These are phyloP conservation scores for Coniochaeta sp. DNA, from an alignment of 2,329 filamentous ascomycete genomes.

Conservation along the genomic window DNA sequence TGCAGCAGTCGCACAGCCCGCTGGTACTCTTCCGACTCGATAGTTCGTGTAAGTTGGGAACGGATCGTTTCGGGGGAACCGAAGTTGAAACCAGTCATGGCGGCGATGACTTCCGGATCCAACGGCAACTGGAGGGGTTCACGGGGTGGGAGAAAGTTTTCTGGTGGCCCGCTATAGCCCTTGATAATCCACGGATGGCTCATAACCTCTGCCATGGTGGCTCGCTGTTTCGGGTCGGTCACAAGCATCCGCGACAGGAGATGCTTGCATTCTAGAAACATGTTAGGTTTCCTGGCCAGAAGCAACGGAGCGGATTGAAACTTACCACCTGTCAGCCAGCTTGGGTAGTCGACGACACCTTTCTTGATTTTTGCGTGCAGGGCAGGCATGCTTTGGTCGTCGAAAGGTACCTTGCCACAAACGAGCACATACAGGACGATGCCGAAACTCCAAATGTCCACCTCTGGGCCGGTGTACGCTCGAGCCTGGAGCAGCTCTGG, in stretches of 20 bases:
- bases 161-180: conserved; percentile 77
- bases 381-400: conserved; percentile 98
- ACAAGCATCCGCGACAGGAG: conserved; percentile 93
- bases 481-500: conserved; percentile 90
- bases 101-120: conserved; percentile 74
- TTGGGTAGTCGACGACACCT: conserved; percentile 89
- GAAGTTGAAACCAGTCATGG: conserved; percentile 98
- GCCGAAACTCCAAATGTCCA: conserved; percentile 98
- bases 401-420: conserved; percentile 96
- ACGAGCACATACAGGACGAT: conserved; percentile 96
- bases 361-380: conserved; percentile 99
- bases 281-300: conserved; percentile 24
- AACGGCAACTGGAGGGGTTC: conserved; percentile 82
- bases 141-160: conserved; percentile 78
- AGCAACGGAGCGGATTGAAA: conserved; percentile 8
- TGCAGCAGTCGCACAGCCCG: conserved; percentile 67
- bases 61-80: conserved; percentile 79
- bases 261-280: conserved; percentile 72
- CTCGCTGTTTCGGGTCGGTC: conserved; percentile 82
- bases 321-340: conserved; percentile 83
- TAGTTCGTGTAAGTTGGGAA: conserved; percentile 71
- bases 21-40: conserved; percentile 93
- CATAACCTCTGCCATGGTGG: conserved; percentile 86
- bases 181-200: conserved; percentile 94
- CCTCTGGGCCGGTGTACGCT: conserved; percentile 92